These are phyloP conservation scores for Suhomyces emberorum DNA, from an alignment of 805 yeast genomes.

Conservation along the genomic window DNA sequence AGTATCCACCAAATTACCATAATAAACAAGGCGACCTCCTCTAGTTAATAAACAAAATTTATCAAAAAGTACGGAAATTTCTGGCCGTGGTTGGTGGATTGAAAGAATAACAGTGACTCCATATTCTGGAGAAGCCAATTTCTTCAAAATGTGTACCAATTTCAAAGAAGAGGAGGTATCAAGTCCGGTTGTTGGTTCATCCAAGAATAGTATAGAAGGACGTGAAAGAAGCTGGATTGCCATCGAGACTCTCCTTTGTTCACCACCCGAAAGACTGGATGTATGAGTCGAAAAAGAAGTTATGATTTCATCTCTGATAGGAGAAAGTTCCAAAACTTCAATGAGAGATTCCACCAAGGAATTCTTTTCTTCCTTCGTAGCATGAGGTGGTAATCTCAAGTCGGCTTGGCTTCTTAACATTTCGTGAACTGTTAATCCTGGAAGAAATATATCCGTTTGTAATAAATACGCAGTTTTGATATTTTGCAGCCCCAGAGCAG, in stretches of 20 bases:
- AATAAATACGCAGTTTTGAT: conserved; percentile 58
- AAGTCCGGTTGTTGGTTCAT: conserved; percentile 87
- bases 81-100: conserved; percentile 83
- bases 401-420: conserved; percentile 70
- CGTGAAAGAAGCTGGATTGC: conserved; percentile 75
- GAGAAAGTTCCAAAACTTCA: conserved; percentile 61
- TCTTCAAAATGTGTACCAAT: conserved; percentile 57
- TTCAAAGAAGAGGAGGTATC: conserved; percentile 75
- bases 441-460: conserved; percentile 70
- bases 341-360: conserved; percentile 58
- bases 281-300: conserved; percentile 48
- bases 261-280: conserved; percentile 79
- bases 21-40: conserved; percentile 49
- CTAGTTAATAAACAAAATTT: conserved; percentile 59
- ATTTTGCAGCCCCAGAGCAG: too few relatives aligned
- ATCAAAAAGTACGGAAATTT: conserved; percentile 68
- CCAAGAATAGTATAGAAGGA: conserved; percentile 74
- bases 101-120: conserved; percentile 75
- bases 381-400: conserved; percentile 53
- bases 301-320: conserved; percentile 57
- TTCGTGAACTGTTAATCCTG: conserved; percentile 71
- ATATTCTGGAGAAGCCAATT: conserved; percentile 39
- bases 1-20: conserved; percentile 45
- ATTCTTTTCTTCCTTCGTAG: conserved; percentile 41
- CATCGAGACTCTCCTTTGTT: conserved; percentile 70